A percentile compares a stretch with the other conserved stretches of the same genome.
These are phyloP conservation scores for Cladosporium phlei DNA, from an alignment of 2,329 filamentous ascomycete species.

Conservation along the genomic window DNA sequence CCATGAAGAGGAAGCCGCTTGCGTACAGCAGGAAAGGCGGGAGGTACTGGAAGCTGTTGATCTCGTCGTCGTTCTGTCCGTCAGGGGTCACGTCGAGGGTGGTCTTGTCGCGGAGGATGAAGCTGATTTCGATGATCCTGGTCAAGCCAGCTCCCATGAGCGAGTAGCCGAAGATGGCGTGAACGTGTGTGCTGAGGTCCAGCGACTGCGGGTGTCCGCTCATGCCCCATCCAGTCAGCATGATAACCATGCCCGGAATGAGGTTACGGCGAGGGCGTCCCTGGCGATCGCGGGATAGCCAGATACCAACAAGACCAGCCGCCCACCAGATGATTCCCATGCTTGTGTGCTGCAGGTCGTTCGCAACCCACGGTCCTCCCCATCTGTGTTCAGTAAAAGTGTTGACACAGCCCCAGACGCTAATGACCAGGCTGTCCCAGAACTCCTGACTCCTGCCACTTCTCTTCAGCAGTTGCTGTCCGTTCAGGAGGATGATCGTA, in stretches of 20 bases:
- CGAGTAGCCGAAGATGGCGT: slow-evolving; percentile 87
- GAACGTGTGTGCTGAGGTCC: slow-evolving; percentile 79
- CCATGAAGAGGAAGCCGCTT: slow-evolving; percentile 95
- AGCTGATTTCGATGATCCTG: slow-evolving; percentile 85
- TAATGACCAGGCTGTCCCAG: slow-evolving; percentile 87
- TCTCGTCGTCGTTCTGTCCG: slow-evolving; percentile 31
- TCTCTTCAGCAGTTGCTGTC: slow-evolving; percentile 78
- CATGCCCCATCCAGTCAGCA: slow-evolving; percentile 95
- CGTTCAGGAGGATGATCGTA: slow-evolving; percentile 79
- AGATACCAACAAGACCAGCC: slow-evolving; percentile 83
- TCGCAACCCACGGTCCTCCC: slow-evolving; percentile 82
- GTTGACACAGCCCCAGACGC: slow-evolving; percentile 93
- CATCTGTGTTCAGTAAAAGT: slow-evolving; percentile 97
- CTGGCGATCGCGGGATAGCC: slow-evolving; percentile 79
- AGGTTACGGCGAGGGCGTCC: slow-evolving; percentile 88
- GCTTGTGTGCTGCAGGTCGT: slow-evolving; percentile 96
- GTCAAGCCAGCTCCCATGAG: slow-evolving; percentile 84
- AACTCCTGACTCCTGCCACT: slow-evolving; percentile 91
- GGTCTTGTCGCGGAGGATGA: slow-evolving; percentile 71
- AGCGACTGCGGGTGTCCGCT: slow-evolving; percentile 81
- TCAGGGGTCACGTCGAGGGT: slow-evolving; percentile 25
- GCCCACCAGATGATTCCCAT: slow-evolving; percentile 99
- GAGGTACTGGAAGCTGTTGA: slow-evolving; percentile 48
- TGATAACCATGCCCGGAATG: slow-evolving; percentile 82
- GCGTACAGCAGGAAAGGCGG: slow-evolving; percentile 66